Percentiles rank a stretch among this genome's conserved stretches.
These are phyloP conservation scores for Saccharomycopsis lassenensis DNA, from an alignment of 805 yeast genomes.

Conservation along the genomic window DNA sequence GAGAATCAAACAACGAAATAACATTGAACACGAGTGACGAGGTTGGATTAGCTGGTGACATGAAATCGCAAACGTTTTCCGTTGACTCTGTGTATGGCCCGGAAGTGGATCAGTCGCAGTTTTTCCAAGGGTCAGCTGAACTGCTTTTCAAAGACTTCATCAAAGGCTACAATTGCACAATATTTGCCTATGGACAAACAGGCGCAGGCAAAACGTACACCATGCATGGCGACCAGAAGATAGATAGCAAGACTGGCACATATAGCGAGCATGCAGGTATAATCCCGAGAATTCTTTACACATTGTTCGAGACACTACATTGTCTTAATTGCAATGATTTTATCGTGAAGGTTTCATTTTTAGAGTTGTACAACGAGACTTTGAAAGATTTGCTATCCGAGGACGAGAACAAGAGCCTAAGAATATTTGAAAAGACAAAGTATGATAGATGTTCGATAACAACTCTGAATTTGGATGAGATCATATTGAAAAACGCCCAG, in stretches of 20 bases:
- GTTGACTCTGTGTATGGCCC: constrained; percentile 82
- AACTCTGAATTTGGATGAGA: constrained; percentile 58
- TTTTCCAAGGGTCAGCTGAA: constrained; percentile 59
- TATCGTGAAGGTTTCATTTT: constrained; percentile 65
- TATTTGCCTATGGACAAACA: constrained; percentile 85
- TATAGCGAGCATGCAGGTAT: constrained; percentile 47
- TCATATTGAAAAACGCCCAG: constrained; percentile 39
- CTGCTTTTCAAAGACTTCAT: constrained; percentile 58
- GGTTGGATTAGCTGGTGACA: constrained; percentile 14
- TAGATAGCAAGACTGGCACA: constrained; percentile 22
- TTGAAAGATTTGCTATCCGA: constrained; percentile 53
- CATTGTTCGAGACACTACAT: constrained; percentile 41
- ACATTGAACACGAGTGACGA: constrained; percentile 15
- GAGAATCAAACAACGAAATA: constrained; percentile 12
- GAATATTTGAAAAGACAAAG: constrained; percentile 38
- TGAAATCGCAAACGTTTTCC: constrained; percentile 40
- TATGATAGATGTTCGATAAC: constrained; percentile 18
- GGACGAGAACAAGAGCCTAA: constrained; percentile 35
- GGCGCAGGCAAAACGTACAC: constrained; percentile 83
- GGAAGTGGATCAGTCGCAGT: constrained; percentile 56
- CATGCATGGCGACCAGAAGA: constrained; percentile 54
- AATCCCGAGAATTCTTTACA: constrained; percentile 47
- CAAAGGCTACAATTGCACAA: constrained; percentile 69
- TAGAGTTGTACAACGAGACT: constrained; percentile 84
- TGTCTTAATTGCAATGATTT: constrained; percentile 35